phyloP scores from a whole-genome alignment of 2,329 filamentous ascomycete genomes.

The Chrysoporthe austroafricana region DNA sequence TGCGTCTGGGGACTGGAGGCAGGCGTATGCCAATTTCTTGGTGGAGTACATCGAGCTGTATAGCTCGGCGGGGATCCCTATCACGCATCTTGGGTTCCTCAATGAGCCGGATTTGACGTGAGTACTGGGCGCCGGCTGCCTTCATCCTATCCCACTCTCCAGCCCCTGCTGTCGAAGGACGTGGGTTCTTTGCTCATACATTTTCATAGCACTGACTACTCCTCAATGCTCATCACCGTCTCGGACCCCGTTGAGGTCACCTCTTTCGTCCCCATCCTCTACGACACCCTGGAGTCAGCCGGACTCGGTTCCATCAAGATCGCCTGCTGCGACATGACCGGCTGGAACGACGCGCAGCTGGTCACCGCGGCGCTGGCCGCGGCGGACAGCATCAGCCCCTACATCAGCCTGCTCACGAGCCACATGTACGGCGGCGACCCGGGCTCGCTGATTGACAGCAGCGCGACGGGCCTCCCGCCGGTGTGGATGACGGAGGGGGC shows the following conservation, averaged over 20 bases:
- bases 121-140: conserved; percentile 11
- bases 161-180: background rate
- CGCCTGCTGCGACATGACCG: conserved; percentile 45
- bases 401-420: conserved; percentile 43
- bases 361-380: conserved; percentile 19
- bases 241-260: conserved; percentile 78
- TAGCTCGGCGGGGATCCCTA: conserved; percentile 44
- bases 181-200: background rate
- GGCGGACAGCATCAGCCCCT: conserved; percentile 17
- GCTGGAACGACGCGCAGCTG: conserved; percentile 40
- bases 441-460: conserved; percentile 42
- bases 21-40: conserved; percentile 53
- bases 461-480: conserved; percentile 37
- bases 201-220: conserved; percentile 40
- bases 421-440: conserved; percentile 48
- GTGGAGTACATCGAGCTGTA: conserved; percentile 54
- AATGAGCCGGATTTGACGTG: conserved; percentile 49
- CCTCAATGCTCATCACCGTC: conserved; percentile 68
- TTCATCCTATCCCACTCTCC: no score
- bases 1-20: conserved; percentile 48
- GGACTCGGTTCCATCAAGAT: conserved; percentile 40
- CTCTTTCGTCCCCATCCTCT: conserved; percentile 54
- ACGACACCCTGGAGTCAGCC: conserved; percentile 42
- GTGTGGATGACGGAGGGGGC: conserved; percentile 53
- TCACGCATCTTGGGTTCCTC: conserved; percentile 52